Evolutionary conservation across 2,329 filamentous ascomycete species (phyloP).

Genomic region (Madurella mycetomatis): DNA sequence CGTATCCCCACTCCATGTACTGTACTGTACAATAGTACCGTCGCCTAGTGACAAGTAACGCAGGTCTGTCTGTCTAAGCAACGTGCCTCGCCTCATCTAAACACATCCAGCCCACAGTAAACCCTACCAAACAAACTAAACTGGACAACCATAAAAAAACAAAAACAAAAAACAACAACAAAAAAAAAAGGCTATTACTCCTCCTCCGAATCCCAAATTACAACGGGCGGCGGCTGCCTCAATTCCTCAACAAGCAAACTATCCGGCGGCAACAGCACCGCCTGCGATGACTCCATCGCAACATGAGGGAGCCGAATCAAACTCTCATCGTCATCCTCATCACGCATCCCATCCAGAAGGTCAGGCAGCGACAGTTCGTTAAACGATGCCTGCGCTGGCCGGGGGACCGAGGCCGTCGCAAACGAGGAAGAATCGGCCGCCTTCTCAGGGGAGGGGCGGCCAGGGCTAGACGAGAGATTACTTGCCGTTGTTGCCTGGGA

Average conservation of each 20-base stretch:
- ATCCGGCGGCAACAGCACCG: constrained; percentile 26
- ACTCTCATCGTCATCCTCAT: constrained; percentile 5
- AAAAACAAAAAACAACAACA: background rate
- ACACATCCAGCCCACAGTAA: background rate
- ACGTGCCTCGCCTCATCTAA: background rate
- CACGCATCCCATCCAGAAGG: background rate
- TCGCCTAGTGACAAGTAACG: background rate
- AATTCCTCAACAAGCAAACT: constrained; percentile 36
- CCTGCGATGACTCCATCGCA: constrained; percentile 8
- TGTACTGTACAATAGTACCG: too few relatives aligned
- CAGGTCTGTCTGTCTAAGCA: too few relatives aligned
- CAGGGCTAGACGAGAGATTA: constrained; percentile 28
- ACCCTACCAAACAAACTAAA: background rate
- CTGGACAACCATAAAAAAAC: too few relatives aligned
- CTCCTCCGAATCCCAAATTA: constrained; percentile 37
- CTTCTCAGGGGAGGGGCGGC: background rate
- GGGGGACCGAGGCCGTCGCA: constrained; percentile 5
- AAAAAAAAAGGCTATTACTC: background rate
- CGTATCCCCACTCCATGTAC: background rate
- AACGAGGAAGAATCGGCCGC: background rate
- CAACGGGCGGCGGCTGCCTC: constrained; percentile 25
- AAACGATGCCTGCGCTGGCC: constrained; percentile 10
- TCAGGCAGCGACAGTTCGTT: constrained; percentile 8
- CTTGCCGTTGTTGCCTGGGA: constrained; percentile 45
- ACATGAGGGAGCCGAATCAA: background rate